Percentiles rank a stretch among this genome's conserved stretches.
Conservation (phyloP, 441 rosid genomes). For the Metrosideros polymorpha region DNA sequence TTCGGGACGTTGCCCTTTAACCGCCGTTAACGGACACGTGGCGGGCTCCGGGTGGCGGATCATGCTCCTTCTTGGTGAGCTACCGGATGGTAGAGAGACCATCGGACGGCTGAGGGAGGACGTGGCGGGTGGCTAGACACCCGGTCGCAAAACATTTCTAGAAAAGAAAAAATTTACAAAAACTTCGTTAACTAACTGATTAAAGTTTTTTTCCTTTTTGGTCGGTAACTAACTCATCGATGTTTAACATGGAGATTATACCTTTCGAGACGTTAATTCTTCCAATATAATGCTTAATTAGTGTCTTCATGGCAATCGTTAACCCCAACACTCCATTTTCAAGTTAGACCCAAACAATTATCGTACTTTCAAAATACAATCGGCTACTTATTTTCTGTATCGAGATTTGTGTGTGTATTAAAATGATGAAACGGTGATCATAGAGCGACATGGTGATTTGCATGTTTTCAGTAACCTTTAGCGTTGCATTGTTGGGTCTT, state of each 20-base stretch:
- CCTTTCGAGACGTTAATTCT: background rate
- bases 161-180: background rate
- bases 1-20: background rate
- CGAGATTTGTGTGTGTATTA: background rate
- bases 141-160: background rate
- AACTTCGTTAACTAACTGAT: background rate
- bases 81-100: background rate
- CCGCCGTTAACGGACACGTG: background rate
- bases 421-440: background rate
- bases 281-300: background rate
- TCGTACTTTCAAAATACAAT: background rate
- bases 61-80: background rate
- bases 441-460: accelerated
- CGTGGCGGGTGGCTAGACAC: background rate
- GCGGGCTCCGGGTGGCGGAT: background rate
- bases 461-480: no score
- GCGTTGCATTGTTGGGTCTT: accelerated
- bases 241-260: background rate
- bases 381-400: no score
- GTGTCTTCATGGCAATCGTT: background rate
- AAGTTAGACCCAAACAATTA: background rate
- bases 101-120: background rate
- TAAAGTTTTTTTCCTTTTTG: background rate
- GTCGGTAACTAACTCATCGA: background rate
- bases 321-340: background rate